Base-by-base conservation (phyloP, 2,329 filamentous ascomycete species). In the Exophiala sideris region DNA sequence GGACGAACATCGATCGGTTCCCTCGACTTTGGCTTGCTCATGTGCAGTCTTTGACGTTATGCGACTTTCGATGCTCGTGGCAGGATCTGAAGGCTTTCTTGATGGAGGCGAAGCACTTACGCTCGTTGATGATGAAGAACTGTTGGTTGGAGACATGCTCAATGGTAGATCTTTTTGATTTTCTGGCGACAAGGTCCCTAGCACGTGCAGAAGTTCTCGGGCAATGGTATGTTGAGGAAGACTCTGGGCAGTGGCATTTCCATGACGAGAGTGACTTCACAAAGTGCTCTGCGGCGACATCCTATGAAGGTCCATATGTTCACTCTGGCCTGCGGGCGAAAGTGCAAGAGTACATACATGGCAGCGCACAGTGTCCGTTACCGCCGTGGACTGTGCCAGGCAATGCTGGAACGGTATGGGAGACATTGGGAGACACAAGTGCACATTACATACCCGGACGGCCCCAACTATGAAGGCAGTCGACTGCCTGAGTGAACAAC, bases 281-380 rank as follows among this genome's bases (percentile, higher is more conserved):
- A 3, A 36, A 10, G 21, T 60, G 57, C 41, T 33, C 32, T 45
- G 55, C 45, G 7, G 53, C 56, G 8, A 59, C 46, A 5, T 53
- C 44, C 5, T 61, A 57, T 33, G 59, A 61, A 50, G 59, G 59
- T 4, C 59, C 59, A 7, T 61, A 57, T 39, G 48, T 50, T 3
- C 38, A 18, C 5, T 44, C 34, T 12, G 59, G 59, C 3, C 40
- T 59, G 32, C 49, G 41, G 14, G 52, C 20, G 7, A 50, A 41
- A 24, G 42, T 61, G 33, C 50, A 59, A 29, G 21, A 49, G 6
- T 61, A 55, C 48, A 48, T 61, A 18, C 41, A 48, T 8, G 54
- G 50, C 7, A 48, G 34, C 14, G 44, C 47, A 29, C 32, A 50
- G 18, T 60, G 59, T 50, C 59, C 59, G 4, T 45, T 61, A 5